phyloP scores from a whole-genome alignment of 441 rosid species.

The Heliophila coronopifolia region DNA sequence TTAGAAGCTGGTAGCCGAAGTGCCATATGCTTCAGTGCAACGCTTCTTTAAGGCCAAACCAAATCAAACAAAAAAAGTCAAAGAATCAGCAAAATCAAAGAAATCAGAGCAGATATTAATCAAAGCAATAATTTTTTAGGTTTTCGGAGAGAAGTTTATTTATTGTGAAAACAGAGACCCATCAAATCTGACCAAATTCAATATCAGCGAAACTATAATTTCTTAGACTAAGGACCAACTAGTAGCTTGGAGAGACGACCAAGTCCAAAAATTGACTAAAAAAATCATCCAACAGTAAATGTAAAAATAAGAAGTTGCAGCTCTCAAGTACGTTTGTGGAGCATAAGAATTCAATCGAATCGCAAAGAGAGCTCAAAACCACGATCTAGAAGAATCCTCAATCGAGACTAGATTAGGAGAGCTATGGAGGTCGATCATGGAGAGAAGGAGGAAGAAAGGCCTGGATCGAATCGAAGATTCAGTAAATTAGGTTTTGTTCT shows the following conservation, averaged over 20 bases:
- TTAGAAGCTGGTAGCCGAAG: constrained; percentile 56
- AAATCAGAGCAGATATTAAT: no score
- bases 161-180: no score
- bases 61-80: constrained; percentile 8
- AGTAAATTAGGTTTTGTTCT: constrained; percentile 8
- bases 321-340: constrained; percentile 16
- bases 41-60: constrained; percentile 20
- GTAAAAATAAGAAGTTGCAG: not conserved
- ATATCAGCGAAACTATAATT: not conserved
- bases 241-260: not conserved
- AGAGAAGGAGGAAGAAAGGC: constrained; percentile 1
- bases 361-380: not conserved
- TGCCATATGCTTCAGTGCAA: constrained; percentile 59
- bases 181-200: constrained; percentile 1
- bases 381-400: constrained; percentile 13
- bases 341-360: not conserved
- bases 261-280: not conserved
- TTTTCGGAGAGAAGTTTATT: no score
- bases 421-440: not conserved
- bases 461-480: not conserved
- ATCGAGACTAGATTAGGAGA: not conserved
- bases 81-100: constrained; percentile 14
- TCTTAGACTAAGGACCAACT: not conserved
- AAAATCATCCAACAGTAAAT: not conserved
- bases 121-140: no score